These are phyloP conservation scores for Eragrostis tef DNA, from an alignment of 202 grass and related monocot genomes.

Conservation along the genomic window DNA sequence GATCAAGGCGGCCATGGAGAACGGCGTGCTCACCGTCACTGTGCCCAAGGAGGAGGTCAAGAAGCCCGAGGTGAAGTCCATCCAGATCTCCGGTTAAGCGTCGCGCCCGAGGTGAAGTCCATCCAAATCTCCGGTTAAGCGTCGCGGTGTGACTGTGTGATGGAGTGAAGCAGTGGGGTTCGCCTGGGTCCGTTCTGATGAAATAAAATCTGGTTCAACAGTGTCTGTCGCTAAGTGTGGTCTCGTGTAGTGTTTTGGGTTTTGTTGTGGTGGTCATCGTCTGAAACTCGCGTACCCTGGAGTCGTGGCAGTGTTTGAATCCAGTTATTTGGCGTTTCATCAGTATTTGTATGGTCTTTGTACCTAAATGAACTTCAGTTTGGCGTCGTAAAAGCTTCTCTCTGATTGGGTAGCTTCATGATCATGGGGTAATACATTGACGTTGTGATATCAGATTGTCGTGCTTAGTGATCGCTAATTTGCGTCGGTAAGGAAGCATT, in stretches of 20 bases:
- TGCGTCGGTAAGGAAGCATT: background rate
- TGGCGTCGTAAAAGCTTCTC: background rate
- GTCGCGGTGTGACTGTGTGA: background rate
- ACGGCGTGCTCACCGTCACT: slow-evolving; percentile 82
- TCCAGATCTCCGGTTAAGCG: slow-evolving; percentile 63
- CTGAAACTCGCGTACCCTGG: background rate
- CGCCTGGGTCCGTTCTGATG: background rate
- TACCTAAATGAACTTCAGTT: background rate
- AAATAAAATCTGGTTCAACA: slow-evolving; percentile 1
- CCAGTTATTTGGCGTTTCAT: background rate
- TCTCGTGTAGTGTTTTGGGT: background rate
- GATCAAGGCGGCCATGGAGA: slow-evolving; percentile 76
- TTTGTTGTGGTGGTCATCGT: background rate
- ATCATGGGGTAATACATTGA: background rate
- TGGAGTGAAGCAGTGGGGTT: background rate
- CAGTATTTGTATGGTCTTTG: background rate
- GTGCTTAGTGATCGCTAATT: background rate
- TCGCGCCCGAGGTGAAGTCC: slow-evolving; percentile 57
- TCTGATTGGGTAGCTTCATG: background rate
- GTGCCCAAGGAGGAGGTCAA: slow-evolving; percentile 76
- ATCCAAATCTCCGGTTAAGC: slow-evolving; percentile 67
- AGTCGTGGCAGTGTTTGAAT: background rate
- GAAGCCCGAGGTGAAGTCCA: slow-evolving; percentile 61
- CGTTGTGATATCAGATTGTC: background rate
- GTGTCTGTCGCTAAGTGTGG: background rate